Evolutionary conservation across 2,329 filamentous ascomycete species (phyloP).

Genomic region (Emericellopsis cladophorae): DNA sequence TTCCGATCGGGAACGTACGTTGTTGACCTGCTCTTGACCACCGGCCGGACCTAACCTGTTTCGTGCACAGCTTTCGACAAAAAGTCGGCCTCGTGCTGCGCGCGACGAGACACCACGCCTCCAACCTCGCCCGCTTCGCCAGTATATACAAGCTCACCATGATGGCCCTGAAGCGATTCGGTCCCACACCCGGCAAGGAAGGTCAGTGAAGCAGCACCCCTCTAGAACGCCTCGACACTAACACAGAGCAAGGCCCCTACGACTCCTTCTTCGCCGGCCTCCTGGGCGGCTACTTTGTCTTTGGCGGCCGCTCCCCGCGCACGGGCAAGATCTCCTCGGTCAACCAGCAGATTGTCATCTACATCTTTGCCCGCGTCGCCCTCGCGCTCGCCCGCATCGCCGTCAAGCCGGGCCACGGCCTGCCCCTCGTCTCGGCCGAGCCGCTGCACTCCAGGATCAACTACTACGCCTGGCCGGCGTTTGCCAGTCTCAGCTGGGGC

Average conservation of each 20-base stretch:
- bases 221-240: not conserved
- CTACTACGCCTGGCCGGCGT: constrained; percentile 78
- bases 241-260: constrained; percentile 39
- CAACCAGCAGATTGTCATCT: constrained; percentile 95
- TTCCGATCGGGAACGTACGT: constrained; percentile 82
- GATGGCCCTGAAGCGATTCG: constrained; percentile 56
- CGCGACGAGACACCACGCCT: constrained; percentile 81
- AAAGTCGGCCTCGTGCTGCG: constrained; percentile 68
- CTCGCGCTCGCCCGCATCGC: constrained; percentile 75
- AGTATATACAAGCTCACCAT: constrained; percentile 79
- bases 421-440: constrained; percentile 37
- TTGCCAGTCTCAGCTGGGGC: constrained; percentile 85
- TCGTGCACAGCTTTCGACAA: constrained; percentile 46
- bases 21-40: constrained; percentile 1
- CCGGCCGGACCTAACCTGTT: not conserved
- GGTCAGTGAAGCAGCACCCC: constrained; percentile 13
- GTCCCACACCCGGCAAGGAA: constrained; percentile 46
- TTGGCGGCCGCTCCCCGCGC: constrained; percentile 55
- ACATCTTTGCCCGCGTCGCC: constrained; percentile 86
- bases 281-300: constrained; percentile 84
- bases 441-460: constrained; percentile 36
- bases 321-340: constrained; percentile 62
- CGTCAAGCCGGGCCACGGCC: constrained; percentile 48
- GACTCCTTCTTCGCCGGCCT: constrained; percentile 82
- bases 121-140: constrained; percentile 84